Percentiles rank a stretch among this genome's conserved stretches.
These are phyloP conservation scores for Lentinula guzmanii DNA, from an alignment of 768 basidiomycete species.

Conservation along the genomic window DNA sequence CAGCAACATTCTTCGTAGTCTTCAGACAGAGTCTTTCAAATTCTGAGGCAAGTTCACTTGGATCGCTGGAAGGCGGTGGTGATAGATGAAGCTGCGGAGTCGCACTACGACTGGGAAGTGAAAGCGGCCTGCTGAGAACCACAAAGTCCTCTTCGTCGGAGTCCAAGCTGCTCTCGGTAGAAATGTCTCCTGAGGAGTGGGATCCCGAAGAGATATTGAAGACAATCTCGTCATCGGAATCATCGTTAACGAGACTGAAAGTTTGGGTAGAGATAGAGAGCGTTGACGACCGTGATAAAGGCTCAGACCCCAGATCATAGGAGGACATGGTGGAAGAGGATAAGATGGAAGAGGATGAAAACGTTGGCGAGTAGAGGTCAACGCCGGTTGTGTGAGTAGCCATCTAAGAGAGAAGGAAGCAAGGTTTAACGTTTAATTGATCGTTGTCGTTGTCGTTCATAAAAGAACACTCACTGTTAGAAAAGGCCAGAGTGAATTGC, in stretches of 20 bases:
- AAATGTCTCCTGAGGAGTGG: slow-evolving; percentile 17
- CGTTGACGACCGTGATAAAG: slow-evolving; percentile 13
- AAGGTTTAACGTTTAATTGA: not conserved
- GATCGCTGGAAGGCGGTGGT: not conserved
- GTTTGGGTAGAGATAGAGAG: slow-evolving; percentile 12
- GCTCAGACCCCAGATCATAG: slow-evolving; percentile 15
- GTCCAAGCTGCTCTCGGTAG: slow-evolving; percentile 21
- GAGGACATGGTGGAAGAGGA: slow-evolving; percentile 17
- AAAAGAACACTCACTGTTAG: slow-evolving; percentile 4
- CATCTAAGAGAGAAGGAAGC: not conserved
- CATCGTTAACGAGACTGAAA: slow-evolving; percentile 19
- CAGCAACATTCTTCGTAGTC: not conserved
- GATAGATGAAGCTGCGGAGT: not conserved
- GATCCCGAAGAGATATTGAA: slow-evolving; percentile 35
- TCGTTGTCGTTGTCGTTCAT: too few species aligned
- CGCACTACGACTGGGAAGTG: slow-evolving; percentile 9
- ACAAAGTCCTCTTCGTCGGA: slow-evolving; percentile 46
- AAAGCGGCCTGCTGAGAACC: slow-evolving; percentile 31
- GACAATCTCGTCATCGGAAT: slow-evolving; percentile 53
- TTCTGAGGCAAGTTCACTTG: slow-evolving; percentile 7
- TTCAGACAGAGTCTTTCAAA: slow-evolving; percentile 10
- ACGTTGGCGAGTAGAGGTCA: slow-evolving; percentile 11
- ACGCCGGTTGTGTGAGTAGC: slow-evolving; percentile 1
- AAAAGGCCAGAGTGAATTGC: slow-evolving; percentile 13
- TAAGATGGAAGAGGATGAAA: slow-evolving; percentile 19